These are phyloP conservation scores for Mycena pura DNA, from an alignment of 768 basidiomycete genomes.

Conservation along the genomic window DNA sequence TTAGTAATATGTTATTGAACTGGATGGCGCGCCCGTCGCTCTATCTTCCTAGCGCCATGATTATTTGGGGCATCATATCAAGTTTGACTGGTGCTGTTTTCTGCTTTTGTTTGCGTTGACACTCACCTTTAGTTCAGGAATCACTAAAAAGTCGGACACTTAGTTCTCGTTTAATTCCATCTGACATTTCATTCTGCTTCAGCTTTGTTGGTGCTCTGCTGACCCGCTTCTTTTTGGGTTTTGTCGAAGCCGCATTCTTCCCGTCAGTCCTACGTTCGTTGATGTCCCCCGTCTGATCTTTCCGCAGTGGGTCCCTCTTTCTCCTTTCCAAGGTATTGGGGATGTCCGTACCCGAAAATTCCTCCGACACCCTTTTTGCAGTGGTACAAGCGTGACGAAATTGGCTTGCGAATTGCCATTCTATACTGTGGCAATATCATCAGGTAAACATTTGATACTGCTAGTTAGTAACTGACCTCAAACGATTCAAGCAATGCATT, in stretches of 20 bases:
- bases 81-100: slow-evolving; percentile 52
- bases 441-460: slow-evolving; percentile 40
- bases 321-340: slow-evolving; percentile 58
- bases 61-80: slow-evolving; percentile 73
- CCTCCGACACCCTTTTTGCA: not conserved
- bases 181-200: not conserved
- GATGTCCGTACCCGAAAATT: not conserved
- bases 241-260: slow-evolving; percentile 73
- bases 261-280: slow-evolving; percentile 49
- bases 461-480: no score
- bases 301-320: slow-evolving; percentile 43
- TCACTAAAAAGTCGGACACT: slow-evolving; percentile 45
- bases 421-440: slow-evolving; percentile 80
- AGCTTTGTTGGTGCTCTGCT: slow-evolving; percentile 74
- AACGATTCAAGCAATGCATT: slow-evolving; percentile 79
- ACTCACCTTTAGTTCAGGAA: slow-evolving; percentile 32
- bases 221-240: slow-evolving; percentile 83
- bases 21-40: slow-evolving; percentile 71
- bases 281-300: not conserved
- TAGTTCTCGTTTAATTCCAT: not conserved
- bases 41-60: slow-evolving; percentile 74
- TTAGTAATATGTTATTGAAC: slow-evolving; percentile 79
- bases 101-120: not conserved
- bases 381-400: slow-evolving; percentile 81
- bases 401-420: slow-evolving; percentile 76